Base-by-base conservation (phyloP, 495 filamentous ascomycete genomes). In the Podospora anserina region DNA sequence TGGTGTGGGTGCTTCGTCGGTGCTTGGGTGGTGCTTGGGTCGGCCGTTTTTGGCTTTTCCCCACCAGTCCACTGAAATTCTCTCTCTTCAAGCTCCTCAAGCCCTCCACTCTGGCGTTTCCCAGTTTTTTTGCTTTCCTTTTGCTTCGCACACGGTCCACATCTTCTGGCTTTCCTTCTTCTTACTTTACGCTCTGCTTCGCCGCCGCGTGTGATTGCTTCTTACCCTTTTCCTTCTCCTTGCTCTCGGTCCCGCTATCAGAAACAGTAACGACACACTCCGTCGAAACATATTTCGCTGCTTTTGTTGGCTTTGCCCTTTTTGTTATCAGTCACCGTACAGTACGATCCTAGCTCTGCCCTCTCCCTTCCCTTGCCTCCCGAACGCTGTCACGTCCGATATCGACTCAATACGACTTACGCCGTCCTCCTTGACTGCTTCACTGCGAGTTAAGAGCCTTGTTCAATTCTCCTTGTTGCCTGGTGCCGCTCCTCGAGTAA, bases 11-110 rank as follows among this genome's bases (percentile, higher is more conserved):
- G 39, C 39, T 49, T 0, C 9, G 23, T 11, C 15, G 39, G 39
- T 49, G 39, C 39, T 49, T 49, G 3, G 23, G 27, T 63, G 61
- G 64, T 64, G 68, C 68, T 63, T 67, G 63, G 58, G 61, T 64
- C 66, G 58, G 67, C 66, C 65, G 72, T 70, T 72, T 70, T 70
- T 68, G 70, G 70, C 58, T 72, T 68, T 75, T 72, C 73, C 72
- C 75, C 75, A 76, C 68, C 74, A 72, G 69, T 68, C 70, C 72
- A 71, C 64, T 27, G 71, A 76, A 76, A 76, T 72, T 74, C 70
- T 72, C 72, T 65, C 66, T 27, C 59, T n/a, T 28, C 59, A 26
- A 58, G 55, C 67, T 61, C 55, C 59, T 66, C 64, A 63, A 66
- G 61, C 53, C 49, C 23, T 34, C 18, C 27, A 27, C 65, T 61